phyloP scores from a whole-genome alignment of 257 asterid genomes.

The Apocynum venetum region DNA sequence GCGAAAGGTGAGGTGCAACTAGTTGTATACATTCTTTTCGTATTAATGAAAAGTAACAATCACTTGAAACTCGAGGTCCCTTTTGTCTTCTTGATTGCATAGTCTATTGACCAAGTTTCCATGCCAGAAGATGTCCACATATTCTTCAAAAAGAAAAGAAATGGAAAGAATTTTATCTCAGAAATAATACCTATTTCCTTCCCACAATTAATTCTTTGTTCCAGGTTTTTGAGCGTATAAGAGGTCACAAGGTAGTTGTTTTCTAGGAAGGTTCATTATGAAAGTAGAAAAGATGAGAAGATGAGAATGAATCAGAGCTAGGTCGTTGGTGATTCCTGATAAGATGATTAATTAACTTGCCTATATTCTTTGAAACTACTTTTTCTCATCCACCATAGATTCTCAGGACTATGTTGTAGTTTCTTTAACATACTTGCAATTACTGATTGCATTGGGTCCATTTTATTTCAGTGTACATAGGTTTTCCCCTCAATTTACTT shows the following conservation, averaged over 20 bases:
- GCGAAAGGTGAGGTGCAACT: slow-evolving; percentile 56
- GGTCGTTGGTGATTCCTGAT: slow-evolving; percentile 5
- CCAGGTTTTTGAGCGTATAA: neutral
- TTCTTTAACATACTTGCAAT: neutral
- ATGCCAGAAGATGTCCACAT: neutral
- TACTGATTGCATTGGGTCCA: neutral
- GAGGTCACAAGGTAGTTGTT: neutral
- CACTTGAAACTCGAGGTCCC: neutral
- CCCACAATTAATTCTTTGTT: neutral
- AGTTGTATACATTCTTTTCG: neutral
- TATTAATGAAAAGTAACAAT: neutral
- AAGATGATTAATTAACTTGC: neutral
- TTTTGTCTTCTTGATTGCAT: neutral
- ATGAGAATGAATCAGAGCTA: neutral
- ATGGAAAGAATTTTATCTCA: neutral
- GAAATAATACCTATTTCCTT: neutral
- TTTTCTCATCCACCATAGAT: neutral
- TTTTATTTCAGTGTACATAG: neutral
- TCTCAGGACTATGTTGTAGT: neutral
- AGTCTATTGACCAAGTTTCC: neutral
- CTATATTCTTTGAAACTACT: neutral
- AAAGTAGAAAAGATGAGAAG: neutral
- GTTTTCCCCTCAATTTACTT: neutral
- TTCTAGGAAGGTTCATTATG: neutral
- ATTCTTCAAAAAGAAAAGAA: neutral